Evolutionary conservation across 352 stramenopile species (phyloP).

Genomic region (Phytophthora kernoviae): DNA sequence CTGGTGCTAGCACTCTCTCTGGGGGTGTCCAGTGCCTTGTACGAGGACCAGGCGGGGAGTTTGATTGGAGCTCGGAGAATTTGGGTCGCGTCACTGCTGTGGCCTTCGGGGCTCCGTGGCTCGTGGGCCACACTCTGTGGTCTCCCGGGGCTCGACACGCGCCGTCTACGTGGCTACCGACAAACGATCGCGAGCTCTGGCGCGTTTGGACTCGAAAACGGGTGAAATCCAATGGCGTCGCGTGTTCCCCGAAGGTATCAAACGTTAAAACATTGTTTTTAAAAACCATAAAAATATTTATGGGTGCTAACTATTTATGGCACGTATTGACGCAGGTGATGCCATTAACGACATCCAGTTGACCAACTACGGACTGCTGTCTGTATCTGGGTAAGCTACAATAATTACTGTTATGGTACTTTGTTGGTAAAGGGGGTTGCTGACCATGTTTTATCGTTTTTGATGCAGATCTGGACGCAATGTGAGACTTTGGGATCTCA

Average conservation of each 20-base stretch:
- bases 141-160: slow-evolving; percentile 46
- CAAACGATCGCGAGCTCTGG: slow-evolving; percentile 58
- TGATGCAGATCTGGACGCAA: slow-evolving; percentile 51
- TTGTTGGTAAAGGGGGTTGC: slow-evolving; percentile 1
- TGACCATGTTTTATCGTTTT: slow-evolving; percentile 1
- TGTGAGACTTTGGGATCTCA: slow-evolving; percentile 71
- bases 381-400: slow-evolving; percentile 60
- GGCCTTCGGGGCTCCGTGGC: slow-evolving; percentile 56
- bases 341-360: slow-evolving; percentile 70
- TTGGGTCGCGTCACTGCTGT: slow-evolving; percentile 57
- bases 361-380: slow-evolving; percentile 69
- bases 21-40: slow-evolving; percentile 43
- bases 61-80: slow-evolving; percentile 80
- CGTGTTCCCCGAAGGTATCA: slow-evolving; percentile 55
- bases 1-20: slow-evolving; percentile 38
- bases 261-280: too few species aligned
- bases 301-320: slow-evolving; percentile 3
- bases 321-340: slow-evolving; percentile 37
- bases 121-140: slow-evolving; percentile 35
- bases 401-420: slow-evolving; percentile 14
- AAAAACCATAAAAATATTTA: not conserved
- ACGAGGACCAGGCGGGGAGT: slow-evolving; percentile 77
- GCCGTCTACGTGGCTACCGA: slow-evolving; percentile 79
- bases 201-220: slow-evolving; percentile 69
- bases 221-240: slow-evolving; percentile 80